Base-by-base conservation (phyloP, 176 grass and related monocot genomes). In the Carex myosuroides region DNA sequence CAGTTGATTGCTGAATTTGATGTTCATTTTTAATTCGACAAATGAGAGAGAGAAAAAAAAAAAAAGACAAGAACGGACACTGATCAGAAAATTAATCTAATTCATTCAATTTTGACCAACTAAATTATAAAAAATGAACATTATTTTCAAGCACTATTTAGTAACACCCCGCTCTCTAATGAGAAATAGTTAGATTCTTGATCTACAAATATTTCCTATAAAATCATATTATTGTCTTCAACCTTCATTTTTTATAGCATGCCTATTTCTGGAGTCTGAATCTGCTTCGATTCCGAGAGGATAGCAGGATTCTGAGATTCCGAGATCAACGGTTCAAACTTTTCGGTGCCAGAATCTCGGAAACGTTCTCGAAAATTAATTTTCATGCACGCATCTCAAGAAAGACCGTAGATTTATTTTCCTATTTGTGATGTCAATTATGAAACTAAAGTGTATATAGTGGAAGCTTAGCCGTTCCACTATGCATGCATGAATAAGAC, bases 401-500 rank as follows among this genome's bases (percentile, higher is more conserved):
- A 26, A 26, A 26, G 26, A 26, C 26, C 26, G 1, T 0, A 26
- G 26, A 26, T 26, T 26, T 26, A 26, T 26, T 26, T 26, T 26
- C 20, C 24, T 48, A 22, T 74, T 74, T 44, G 6, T 74, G 52
- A 48, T 74, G 12, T 74, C 70, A 13, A 44, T 71, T 21, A 72
- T 72, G n/a, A 42, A 16, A 70, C 11, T 22, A 74, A 76, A 76
- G 44, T 54, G 11, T 17, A 53, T 53, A 12, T 76, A 29, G 72
- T 76, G 72, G 72, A 76, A 76, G 48, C 48, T 76, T 55, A 76
- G 54, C 42, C 1, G 12, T 53, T 48, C 71, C 71, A 53, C 71
- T 75, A 74, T 14, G 46, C 71, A 75, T 24, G n/a, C n/a, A n/a
- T 54, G 46, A 12, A 54, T 50, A 21, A 20, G 44, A 53, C 46